Base-by-base conservation (phyloP, 73 alveolate species). In the Stentor roeselii region DNA sequence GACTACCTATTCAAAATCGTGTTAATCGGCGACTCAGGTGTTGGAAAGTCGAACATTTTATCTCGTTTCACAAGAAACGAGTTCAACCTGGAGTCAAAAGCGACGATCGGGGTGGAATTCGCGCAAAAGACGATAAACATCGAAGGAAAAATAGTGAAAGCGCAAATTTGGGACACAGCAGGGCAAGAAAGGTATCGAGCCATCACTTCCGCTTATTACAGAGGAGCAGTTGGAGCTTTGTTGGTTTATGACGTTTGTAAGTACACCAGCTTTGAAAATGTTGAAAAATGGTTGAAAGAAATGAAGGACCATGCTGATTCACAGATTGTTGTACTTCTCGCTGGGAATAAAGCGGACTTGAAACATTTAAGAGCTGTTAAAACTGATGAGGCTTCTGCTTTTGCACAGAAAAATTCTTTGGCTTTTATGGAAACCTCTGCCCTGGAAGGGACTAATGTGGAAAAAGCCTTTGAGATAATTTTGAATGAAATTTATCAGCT, bases 91-190 rank as follows among this genome's bases (percentile, higher is more conserved):
- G 91, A 92, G 27, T 89, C 92, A 27, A 84, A 92, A 83, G 86
- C 97, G 3, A 92, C 97, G 1, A 92, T 92, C 35, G 97, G 97
- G 21, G 97, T 92, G 75, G 97, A 89, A 42, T 92, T 92, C 80
- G 97, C 95, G 2, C 86, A 94, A 6, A 78, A 86, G 34, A 76
- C 85, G 27, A 74, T 92, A 15, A 59, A 58, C 59, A 75, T 84
- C 1, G 80, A 41, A 39, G 86, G 75, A 3, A 83, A 87, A 75
- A 59, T 83, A n/a, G 74, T 83, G 11, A 90, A 90, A 59, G 96
- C 93, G 31, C 59, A 90, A 36, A 90, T 90, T 15, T 90, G 96
- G 96, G 96, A 90, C 77, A 90, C 96, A 6, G 96, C 96, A 27
- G 96, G 96, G 21, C 82, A 90, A 60, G 96, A 90, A 82, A 59